These are phyloP conservation scores for Bruguiera sexangula DNA, from an alignment of 345 rosid species.

Conservation along the genomic window DNA sequence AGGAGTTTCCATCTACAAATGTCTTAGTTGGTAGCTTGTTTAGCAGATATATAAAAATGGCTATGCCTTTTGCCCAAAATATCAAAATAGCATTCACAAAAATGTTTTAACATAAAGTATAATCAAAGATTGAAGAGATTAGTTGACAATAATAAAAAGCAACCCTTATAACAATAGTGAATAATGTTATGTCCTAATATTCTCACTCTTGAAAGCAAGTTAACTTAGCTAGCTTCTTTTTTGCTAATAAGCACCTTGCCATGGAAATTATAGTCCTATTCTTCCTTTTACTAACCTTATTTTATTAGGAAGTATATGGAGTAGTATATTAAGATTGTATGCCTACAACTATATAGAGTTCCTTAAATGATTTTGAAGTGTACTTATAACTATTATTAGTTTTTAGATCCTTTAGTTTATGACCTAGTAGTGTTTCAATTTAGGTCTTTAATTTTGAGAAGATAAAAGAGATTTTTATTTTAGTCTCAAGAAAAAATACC, in stretches of 20 bases:
- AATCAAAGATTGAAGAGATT: too few relatives aligned
- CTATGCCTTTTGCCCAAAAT: background rate
- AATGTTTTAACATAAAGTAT: too few relatives aligned
- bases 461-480: background rate
- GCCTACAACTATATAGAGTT: background rate
- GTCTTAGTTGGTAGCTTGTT: too few relatives aligned
- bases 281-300: background rate
- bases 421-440: background rate
- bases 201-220: too few relatives aligned
- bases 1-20: too few relatives aligned
- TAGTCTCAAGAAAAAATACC: background rate
- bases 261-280: background rate
- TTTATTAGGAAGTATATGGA: background rate
- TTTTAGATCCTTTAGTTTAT: background rate
- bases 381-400: background rate
- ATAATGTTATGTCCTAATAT: too few relatives aligned
- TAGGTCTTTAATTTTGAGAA: background rate
- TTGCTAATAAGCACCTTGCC: background rate
- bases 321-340: background rate
- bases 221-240: background rate
- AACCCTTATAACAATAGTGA: too few relatives aligned
- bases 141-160: too few relatives aligned
- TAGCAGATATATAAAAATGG: background rate
- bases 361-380: background rate
- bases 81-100: too few relatives aligned